Evolutionary conservation across 179 eudicot genomes (phyloP).

Genomic region (Nepenthes alata): DNA sequence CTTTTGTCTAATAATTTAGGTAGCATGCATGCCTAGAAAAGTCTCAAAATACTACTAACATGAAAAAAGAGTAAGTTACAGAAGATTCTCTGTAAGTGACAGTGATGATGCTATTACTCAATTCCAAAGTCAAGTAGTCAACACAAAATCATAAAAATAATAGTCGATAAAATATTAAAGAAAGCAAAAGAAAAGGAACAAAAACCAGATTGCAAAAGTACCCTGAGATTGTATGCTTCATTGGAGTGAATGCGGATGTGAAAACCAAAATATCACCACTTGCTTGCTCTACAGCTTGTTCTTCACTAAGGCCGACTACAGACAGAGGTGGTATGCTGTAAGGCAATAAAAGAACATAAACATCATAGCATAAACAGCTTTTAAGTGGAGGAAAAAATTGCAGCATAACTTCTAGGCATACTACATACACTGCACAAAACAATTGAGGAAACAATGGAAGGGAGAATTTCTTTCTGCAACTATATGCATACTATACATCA

Average conservation of each 20-base stretch:
- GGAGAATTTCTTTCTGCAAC: not conserved
- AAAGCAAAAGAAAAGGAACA: not conserved
- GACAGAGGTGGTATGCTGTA: slow-evolving; percentile 96
- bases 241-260: slow-evolving; percentile 86
- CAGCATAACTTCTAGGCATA: not conserved
- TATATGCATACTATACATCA: not conserved
- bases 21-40: no score
- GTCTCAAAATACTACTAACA: no score
- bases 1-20: no score
- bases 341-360: not conserved
- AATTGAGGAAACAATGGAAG: not conserved
- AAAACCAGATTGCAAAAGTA: slow-evolving; percentile 16
- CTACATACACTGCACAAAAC: not conserved
- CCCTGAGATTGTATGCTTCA: slow-evolving; percentile 94
- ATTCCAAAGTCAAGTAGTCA: no score
- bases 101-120: no score
- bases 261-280: slow-evolving; percentile 67
- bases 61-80: no score
- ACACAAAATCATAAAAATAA: no score
- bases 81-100: no score
- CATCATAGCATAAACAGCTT: not conserved
- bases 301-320: slow-evolving; percentile 92
- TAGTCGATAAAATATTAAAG: no score
- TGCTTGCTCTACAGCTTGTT: slow-evolving; percentile 83
- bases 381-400: not conserved